Base-by-base conservation (phyloP, 2,329 filamentous ascomycete genomes). In the Polychaeton citri region DNA sequence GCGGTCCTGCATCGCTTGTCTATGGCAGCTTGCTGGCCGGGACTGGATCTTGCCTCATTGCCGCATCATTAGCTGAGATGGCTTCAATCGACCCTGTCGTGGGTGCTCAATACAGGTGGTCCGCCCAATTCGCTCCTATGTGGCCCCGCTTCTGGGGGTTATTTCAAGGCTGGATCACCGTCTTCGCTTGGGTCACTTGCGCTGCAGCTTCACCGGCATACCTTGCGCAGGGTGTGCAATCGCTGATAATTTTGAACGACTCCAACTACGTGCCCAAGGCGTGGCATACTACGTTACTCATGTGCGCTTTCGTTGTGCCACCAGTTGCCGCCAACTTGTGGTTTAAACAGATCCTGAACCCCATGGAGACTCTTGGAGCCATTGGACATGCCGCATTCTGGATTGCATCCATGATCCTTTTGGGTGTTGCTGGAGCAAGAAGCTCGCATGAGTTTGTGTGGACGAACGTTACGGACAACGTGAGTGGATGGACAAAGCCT, bases 231-330 rank as follows among this genome's bases (percentile, higher is more conserved):
- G 21, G 21, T 26, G 8, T 13, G 8, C 21, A 8, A 26, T 8
- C 8, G 9, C 40, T 58, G 9, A 44, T 57, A n/a, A 45, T 53
- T n/a, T 45, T 61, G 31, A 63, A 59, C 42, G 32, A 60, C 39
- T 39, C 50, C 2, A 33, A 28, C 17, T 63, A 64, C 43, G 38
- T 48, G 6, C 44, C 53, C 10, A 38, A 58, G 16, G 43, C 50
- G n/a, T 64, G 60, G 60, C 62, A 65, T 20, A 53, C 50, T 3
- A 60, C 55, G 1, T 43, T 64, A 19, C 46, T 64, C 5, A 58
- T 58, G 45, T 60, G 53, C 45, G 56, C 48, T 3, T 43, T 59
- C 8, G 43, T 61, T 18, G 30, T 46, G 26, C 33, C 57, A 21
- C 45, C 46, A 6, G 50, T 54, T 28, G 41, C 53, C 19, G 39